phyloP scores from a whole-genome alignment of 2,329 filamentous ascomycete genomes.

The Penicillium sp. region DNA sequence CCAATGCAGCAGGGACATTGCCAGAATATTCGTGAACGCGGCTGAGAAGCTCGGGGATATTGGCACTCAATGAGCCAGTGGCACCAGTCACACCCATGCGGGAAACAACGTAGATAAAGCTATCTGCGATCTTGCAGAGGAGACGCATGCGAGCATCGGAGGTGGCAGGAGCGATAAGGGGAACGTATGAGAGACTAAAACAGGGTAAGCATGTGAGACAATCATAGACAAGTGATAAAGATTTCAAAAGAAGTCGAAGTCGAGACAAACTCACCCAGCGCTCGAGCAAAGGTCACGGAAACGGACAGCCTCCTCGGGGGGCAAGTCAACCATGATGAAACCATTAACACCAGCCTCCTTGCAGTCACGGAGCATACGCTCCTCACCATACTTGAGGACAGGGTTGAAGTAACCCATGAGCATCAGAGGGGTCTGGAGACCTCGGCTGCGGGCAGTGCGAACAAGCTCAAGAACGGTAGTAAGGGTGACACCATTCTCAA shows the following conservation, averaged over 20 bases:
- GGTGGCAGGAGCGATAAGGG: slow-evolving; percentile 91
- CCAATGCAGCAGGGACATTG: slow-evolving; percentile 85
- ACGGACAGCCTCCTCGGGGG: slow-evolving; percentile 89
- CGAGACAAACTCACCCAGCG: slow-evolving; percentile 29
- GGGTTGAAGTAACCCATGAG: slow-evolving; percentile 99
- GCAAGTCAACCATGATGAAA: slow-evolving; percentile 94
- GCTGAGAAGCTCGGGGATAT: slow-evolving; percentile 76
- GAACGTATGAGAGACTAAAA: slow-evolving; percentile 81
- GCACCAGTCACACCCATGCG: slow-evolving; percentile 96
- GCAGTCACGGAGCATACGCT: slow-evolving; percentile 80
- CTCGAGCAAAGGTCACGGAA: slow-evolving; percentile 49
- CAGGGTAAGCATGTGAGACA: neutral
- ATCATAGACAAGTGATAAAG: neutral
- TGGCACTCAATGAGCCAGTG: slow-evolving; percentile 74
- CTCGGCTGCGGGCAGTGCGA: slow-evolving; percentile 71
- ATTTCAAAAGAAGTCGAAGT: neutral
- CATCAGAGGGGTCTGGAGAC: slow-evolving; percentile 77
- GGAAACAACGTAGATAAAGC: slow-evolving; percentile 98
- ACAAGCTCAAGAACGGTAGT: slow-evolving; percentile 78
- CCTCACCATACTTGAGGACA: slow-evolving; percentile 89
- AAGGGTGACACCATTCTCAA: slow-evolving; percentile 85
- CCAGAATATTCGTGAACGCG: slow-evolving; percentile 91
- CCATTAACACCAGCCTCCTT: slow-evolving; percentile 84
- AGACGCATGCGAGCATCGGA: slow-evolving; percentile 92
- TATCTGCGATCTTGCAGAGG: slow-evolving; percentile 94